Conservation (phyloP, 2,329 filamentous ascomycete genomes). For the Grosmannia clavigera region DNA sequence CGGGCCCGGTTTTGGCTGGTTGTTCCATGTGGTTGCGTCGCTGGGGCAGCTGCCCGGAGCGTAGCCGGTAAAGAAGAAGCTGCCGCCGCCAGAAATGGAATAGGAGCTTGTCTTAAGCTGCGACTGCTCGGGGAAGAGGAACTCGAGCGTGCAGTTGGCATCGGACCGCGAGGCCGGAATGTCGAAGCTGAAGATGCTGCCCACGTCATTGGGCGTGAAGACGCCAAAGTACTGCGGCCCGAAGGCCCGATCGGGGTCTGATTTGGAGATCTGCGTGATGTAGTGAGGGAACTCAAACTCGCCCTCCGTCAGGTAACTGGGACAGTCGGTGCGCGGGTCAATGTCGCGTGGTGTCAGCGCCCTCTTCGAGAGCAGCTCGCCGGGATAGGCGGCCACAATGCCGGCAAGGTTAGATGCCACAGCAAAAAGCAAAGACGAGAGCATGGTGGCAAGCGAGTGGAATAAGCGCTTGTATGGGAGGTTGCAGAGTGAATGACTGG, state of each 20-base stretch:
- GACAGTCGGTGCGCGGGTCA: not conserved
- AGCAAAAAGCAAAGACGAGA: not conserved
- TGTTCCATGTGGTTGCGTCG: slow-evolving; percentile 18
- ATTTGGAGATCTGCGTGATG: slow-evolving; percentile 19
- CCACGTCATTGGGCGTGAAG: slow-evolving; percentile 23
- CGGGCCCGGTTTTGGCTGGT: slow-evolving; percentile 15
- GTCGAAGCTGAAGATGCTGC: slow-evolving; percentile 32
- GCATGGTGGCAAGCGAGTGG: not conserved
- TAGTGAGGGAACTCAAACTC: slow-evolving; percentile 21
- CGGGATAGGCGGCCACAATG: not conserved
- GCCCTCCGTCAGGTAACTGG: slow-evolving; percentile 6
- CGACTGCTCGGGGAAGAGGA: slow-evolving; percentile 26
- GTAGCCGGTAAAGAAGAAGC: slow-evolving; percentile 17
- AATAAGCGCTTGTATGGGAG: not conserved
- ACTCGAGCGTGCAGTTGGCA: slow-evolving; percentile 33
- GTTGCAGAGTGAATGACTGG: not conserved
- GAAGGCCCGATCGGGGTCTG: slow-evolving; percentile 22
- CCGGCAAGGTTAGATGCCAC: not conserved
- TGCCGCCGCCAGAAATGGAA: slow-evolving; percentile 24
- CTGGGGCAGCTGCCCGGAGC: slow-evolving; percentile 18
- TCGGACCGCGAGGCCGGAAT: slow-evolving; percentile 24
- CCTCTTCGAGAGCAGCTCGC: slow-evolving; percentile 1
- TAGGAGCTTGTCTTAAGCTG: slow-evolving; percentile 23
- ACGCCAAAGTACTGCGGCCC: slow-evolving; percentile 26
- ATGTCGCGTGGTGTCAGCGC: not conserved